These are phyloP conservation scores for Baorangia bicolor DNA, from an alignment of 768 basidiomycete genomes.

Conservation along the genomic window DNA sequence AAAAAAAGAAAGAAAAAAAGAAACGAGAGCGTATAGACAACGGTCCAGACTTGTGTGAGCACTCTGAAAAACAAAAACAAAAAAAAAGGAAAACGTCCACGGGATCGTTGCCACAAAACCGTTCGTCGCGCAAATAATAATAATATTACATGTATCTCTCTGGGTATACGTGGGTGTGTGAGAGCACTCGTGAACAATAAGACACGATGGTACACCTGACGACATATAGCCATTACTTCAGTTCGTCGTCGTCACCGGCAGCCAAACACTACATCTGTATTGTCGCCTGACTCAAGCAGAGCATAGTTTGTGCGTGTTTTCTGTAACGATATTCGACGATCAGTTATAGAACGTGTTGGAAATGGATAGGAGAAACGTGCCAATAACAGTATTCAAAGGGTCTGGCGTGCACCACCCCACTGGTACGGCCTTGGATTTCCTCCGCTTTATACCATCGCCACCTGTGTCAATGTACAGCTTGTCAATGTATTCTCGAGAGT, in stretches of 20 bases:
- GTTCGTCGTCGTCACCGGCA: too few species aligned
- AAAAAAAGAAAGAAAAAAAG: not conserved
- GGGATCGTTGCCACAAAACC: not conserved
- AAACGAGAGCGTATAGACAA: not conserved
- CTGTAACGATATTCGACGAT: not conserved
- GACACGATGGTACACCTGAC: too few species aligned
- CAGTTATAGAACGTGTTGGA: not conserved
- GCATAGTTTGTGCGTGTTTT: slow-evolving; percentile 1
- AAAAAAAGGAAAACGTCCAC: not conserved
- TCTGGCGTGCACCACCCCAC: slow-evolving; percentile 1
- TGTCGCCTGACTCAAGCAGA: not conserved
- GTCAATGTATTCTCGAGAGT: not conserved
- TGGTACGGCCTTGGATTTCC: not conserved
- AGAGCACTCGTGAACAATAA: too few species aligned
- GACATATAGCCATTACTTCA: not conserved
- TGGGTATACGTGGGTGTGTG: too few species aligned
- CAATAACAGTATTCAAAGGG: not conserved
- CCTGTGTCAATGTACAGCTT: not conserved
- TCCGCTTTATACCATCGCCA: not conserved
- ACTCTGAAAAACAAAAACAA: not conserved
- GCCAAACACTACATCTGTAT: too few species aligned
- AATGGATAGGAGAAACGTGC: not conserved
- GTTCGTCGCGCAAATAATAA: too few species aligned
- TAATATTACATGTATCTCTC: too few species aligned
- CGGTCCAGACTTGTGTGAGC: not conserved